phyloP scores from a whole-genome alignment of 164 flowering plant species.

The Taxillus chinensis region DNA sequence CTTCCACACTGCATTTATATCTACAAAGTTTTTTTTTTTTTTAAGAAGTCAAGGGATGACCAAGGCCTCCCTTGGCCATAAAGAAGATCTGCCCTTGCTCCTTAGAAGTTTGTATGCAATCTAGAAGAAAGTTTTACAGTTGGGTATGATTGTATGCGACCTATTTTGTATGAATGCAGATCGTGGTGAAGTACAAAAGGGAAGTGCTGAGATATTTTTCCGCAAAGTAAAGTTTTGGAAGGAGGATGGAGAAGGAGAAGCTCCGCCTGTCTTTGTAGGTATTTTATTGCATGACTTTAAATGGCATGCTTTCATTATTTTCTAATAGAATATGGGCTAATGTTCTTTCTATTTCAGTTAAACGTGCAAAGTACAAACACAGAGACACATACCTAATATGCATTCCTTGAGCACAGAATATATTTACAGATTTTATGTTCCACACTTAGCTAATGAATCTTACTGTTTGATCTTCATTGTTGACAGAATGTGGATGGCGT shows the following conservation, averaged over 20 bases:
- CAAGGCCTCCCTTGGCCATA: too few species aligned
- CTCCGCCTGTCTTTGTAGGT: conserved; percentile 98
- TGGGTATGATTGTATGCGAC: too few species aligned
- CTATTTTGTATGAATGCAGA: conserved; percentile 33
- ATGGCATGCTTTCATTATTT: neutral
- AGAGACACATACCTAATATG: too few species aligned
- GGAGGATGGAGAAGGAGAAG: conserved; percentile 83
- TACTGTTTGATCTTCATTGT: neutral
- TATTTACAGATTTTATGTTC: too few species aligned
- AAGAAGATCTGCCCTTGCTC: too few species aligned
- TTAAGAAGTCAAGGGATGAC: too few species aligned
- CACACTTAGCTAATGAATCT: too few species aligned
- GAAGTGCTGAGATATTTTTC: conserved; percentile 85
- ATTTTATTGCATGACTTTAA: conserved; percentile 21
- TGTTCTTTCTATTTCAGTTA: neutral
- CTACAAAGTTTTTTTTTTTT: too few species aligned
- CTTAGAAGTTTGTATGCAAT: too few species aligned
- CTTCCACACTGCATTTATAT: too few species aligned
- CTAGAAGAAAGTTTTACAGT: too few species aligned
- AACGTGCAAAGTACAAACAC: neutral
- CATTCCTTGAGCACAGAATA: too few species aligned
- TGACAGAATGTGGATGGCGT: conserved; percentile 86
- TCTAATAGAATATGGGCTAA: neutral
- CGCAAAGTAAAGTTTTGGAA: conserved; percentile 95
- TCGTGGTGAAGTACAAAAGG: conserved; percentile 79